Evolutionary conservation across 129 eudicot genomes (phyloP).

Genomic region (Centrapalus pauciflorus): DNA sequence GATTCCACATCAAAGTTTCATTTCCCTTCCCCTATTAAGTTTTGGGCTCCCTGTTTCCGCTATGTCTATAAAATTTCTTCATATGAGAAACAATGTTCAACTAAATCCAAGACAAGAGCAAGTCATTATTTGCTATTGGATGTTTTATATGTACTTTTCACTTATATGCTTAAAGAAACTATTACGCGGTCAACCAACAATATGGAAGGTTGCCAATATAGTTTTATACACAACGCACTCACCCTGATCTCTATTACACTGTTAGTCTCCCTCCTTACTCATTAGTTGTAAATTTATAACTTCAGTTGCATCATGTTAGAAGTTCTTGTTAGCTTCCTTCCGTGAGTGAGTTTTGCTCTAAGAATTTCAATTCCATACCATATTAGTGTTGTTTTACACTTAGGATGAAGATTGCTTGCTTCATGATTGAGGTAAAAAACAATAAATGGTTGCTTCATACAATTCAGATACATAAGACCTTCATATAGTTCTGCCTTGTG

Average conservation of each 20-base stretch:
- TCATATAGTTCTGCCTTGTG: constrained; percentile 13
- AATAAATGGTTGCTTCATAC: background rate
- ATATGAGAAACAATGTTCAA: background rate
- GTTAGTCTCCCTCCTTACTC: background rate
- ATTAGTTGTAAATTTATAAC: too few species aligned
- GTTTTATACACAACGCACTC: background rate
- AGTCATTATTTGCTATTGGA: background rate
- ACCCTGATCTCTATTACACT: background rate
- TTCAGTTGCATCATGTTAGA: background rate
- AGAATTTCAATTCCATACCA: background rate
- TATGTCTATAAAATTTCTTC: background rate
- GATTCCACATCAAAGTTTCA: background rate
- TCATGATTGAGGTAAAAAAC: background rate
- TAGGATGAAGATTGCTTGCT: constrained; percentile 9
- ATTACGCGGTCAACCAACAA: too few species aligned
- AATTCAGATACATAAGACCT: background rate
- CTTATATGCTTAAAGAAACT: background rate
- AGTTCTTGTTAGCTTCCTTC: background rate
- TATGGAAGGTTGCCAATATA: background rate
- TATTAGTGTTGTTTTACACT: background rate
- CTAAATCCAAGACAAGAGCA: background rate
- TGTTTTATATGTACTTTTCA: background rate
- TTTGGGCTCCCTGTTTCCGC: background rate
- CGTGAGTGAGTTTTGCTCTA: background rate
- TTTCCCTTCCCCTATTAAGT: background rate